Evolutionary conservation across 177 flowering plant genomes (phyloP).

Genomic region (Tripterygium wilfordii): DNA sequence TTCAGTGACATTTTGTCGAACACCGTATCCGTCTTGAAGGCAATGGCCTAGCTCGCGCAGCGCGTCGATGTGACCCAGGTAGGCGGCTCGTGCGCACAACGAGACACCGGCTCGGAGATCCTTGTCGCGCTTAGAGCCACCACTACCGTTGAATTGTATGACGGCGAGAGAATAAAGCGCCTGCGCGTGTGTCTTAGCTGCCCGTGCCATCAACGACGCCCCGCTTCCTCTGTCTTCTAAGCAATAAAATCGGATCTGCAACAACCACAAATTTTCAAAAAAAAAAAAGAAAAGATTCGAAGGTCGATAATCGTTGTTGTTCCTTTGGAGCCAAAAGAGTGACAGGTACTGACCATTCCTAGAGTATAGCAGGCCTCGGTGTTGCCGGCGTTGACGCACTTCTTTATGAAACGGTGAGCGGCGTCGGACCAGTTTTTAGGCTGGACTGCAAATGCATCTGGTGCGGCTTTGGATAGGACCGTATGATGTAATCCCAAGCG

Average conservation of each 20-base stretch:
- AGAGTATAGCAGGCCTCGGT: constrained; percentile 80
- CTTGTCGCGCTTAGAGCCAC: constrained; percentile 86
- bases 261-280: too few species aligned
- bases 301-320: too few species aligned
- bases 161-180: constrained; percentile 90
- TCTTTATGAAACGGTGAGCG: constrained; percentile 71
- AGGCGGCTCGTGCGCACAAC: constrained; percentile 90
- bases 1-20: constrained; percentile 69
- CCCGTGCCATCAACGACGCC: constrained; percentile 88
- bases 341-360: constrained; percentile 66
- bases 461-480: constrained; percentile 60
- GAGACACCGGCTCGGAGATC: constrained; percentile 96
- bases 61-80: constrained; percentile 91
- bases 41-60: constrained; percentile 96
- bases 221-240: constrained; percentile 69
- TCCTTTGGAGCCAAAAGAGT: too few species aligned
- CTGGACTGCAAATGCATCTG: constrained; percentile 43
- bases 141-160: constrained; percentile 97
- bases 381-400: constrained; percentile 76
- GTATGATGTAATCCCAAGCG: constrained; percentile 45
- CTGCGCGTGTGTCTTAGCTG: constrained; percentile 72
- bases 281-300: too few species aligned
- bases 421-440: constrained; percentile 75
- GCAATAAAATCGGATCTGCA: constrained; percentile 89
- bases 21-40: constrained; percentile 95